Evolutionary conservation across 1,139 yeast genomes (phyloP).

Genomic region (Lodderomyces jiufengensis): DNA sequence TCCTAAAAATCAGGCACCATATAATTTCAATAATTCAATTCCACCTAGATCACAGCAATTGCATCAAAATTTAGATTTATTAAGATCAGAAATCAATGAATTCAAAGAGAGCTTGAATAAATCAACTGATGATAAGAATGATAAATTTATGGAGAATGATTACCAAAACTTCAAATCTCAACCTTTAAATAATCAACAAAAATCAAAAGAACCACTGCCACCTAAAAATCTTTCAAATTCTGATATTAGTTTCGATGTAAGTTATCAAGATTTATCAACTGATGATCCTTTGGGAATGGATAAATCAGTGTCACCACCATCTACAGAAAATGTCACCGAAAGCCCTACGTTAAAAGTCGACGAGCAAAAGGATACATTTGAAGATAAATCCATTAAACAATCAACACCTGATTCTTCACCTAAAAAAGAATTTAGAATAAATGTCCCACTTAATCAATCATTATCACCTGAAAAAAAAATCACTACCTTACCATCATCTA

Average conservation of each 20-base stretch:
- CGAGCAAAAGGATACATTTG: slow-evolving; percentile 6
- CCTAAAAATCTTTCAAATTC: slow-evolving; percentile 9
- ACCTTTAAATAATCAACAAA: slow-evolving; percentile 1
- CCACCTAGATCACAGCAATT: slow-evolving; percentile 29
- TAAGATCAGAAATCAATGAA: slow-evolving; percentile 44
- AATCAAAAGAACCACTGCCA: slow-evolving; percentile 1
- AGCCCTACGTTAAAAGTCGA: background rate
- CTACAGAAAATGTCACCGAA: background rate
- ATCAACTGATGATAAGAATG: slow-evolving; percentile 18
- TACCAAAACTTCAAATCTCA: background rate
- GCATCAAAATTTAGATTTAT: slow-evolving; percentile 42
- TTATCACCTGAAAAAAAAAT: background rate
- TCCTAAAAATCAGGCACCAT: slow-evolving; percentile 1
- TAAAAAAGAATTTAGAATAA: background rate
- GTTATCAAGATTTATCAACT: slow-evolving; percentile 39
- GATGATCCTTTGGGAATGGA: slow-evolving; percentile 43
- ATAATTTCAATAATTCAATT: slow-evolving; percentile 1
- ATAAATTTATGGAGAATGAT: background rate
- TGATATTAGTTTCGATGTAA: slow-evolving; percentile 41
- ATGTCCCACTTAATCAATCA: background rate
- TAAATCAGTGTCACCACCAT: slow-evolving; percentile 5
- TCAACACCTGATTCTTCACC: slow-evolving; percentile 1
- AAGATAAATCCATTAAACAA: no score
- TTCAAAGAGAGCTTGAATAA: slow-evolving; percentile 42
- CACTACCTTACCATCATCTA: no score